Percentiles rank a stretch among this genome's conserved stretches.
phyloP scores from a whole-genome alignment of 2,329 filamentous ascomycete genomes.

The Xylariaceae sp. region DNA sequence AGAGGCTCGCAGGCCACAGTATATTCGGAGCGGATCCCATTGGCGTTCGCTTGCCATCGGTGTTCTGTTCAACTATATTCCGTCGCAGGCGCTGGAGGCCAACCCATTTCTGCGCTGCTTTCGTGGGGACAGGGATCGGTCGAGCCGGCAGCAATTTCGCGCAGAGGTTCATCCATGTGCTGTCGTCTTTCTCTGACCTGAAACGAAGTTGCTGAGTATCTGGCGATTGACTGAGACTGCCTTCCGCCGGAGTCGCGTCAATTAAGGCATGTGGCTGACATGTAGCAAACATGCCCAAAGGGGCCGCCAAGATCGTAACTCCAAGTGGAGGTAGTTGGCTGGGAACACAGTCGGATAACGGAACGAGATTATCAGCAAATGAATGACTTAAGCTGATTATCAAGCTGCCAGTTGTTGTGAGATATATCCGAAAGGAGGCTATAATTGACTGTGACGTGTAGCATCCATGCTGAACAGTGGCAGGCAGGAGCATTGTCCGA shows the following conservation, averaged over 20 bases:
- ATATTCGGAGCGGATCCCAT: constrained; percentile 37
- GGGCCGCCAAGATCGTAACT: constrained; percentile 47
- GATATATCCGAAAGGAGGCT: constrained; percentile 48
- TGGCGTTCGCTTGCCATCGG: constrained; percentile 39
- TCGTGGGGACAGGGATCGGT: constrained; percentile 41
- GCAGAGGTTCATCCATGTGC: constrained; percentile 47
- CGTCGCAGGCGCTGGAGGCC: constrained; percentile 45
- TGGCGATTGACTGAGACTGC: constrained; percentile 44
- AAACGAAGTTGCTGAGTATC: constrained; percentile 45
- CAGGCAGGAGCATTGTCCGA: constrained; percentile 45
- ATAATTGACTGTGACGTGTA: constrained; percentile 34
- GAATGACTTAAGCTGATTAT: constrained; percentile 46
- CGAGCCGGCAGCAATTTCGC: constrained; percentile 46
- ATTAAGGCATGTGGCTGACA: constrained; percentile 35
- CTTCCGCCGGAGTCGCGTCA: constrained; percentile 33
- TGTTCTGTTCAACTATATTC: constrained; percentile 38
- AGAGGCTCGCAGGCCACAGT: constrained; percentile 50
- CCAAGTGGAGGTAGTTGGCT: constrained; percentile 38
- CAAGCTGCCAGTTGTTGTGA: constrained; percentile 52
- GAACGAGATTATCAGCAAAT: constrained; percentile 42
- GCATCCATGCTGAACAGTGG: constrained; percentile 28
- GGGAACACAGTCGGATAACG: constrained; percentile 40
- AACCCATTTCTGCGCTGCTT: constrained; percentile 43
- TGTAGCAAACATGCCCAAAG: constrained; percentile 46
- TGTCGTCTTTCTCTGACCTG: constrained; percentile 37